Conservation (phyloP, 2,329 filamentous ascomycete genomes). For the Talaromyces piceae region DNA sequence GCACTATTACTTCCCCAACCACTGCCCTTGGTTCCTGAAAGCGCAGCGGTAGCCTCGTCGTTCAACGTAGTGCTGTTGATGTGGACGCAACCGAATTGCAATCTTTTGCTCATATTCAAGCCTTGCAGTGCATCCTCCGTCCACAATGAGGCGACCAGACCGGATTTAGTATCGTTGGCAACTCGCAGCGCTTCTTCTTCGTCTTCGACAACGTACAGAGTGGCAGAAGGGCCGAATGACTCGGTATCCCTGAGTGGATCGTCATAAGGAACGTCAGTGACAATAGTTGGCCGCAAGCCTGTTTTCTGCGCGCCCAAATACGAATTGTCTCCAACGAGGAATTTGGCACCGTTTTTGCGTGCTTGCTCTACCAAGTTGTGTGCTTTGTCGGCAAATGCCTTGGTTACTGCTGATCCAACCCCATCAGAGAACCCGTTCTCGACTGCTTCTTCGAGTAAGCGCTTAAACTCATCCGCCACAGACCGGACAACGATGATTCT, state of each 20-base stretch:
- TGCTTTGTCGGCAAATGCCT: not conserved
- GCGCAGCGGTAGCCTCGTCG: not conserved
- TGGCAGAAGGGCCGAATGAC: constrained; percentile 64
- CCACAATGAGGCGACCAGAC: constrained; percentile 32
- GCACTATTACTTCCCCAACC: not conserved
- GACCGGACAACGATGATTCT: constrained; percentile 53
- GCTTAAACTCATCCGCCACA: constrained; percentile 2
- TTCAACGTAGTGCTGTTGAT: not conserved
- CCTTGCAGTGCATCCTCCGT: constrained; percentile 32
- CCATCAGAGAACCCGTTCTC: not conserved
- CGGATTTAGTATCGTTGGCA: constrained; percentile 36
- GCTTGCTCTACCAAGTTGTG: not conserved
- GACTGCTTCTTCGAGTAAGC: not conserved
- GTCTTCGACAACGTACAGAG: constrained; percentile 47
- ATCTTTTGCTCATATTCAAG: constrained; percentile 14
- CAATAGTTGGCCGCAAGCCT: constrained; percentile 51
- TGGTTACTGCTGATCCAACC: not conserved
- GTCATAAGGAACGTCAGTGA: constrained; percentile 54
- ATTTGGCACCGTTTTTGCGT: not conserved
- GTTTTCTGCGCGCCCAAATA: not conserved
- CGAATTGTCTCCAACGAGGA: constrained; percentile 3
- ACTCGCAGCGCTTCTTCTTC: constrained; percentile 34
- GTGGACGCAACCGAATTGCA: not conserved
- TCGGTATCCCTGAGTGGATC: constrained; percentile 53
- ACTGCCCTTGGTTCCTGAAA: not conserved